These are phyloP conservation scores for Exophiala oligosperma DNA, from an alignment of 2,329 filamentous ascomycete genomes.

Conservation along the genomic window DNA sequence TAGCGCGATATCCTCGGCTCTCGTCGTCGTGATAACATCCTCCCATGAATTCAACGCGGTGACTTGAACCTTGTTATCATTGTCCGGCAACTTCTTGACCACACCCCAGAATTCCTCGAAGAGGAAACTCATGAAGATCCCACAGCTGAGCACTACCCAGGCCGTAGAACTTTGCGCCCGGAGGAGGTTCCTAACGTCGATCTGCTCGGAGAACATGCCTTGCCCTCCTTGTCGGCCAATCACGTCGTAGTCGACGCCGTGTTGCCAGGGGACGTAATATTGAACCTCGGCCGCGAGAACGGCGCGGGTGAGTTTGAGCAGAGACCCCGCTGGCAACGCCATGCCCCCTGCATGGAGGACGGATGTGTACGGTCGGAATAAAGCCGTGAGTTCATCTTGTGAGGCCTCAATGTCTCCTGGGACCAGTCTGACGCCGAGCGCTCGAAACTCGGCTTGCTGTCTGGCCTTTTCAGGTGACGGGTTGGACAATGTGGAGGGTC, in stretches of 20 bases:
- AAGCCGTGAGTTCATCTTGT: conserved; percentile 38
- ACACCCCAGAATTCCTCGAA: conserved; percentile 65
- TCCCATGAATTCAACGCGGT: conserved; percentile 63
- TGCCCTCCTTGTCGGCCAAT: conserved; percentile 61
- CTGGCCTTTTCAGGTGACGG: conserved; percentile 39
- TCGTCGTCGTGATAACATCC: conserved; percentile 62
- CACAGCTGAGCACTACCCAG: conserved; percentile 69
- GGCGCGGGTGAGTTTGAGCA: conserved; percentile 59
- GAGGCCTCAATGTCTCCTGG: conserved; percentile 45
- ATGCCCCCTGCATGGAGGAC: conserved; percentile 66
- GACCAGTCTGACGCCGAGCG: conserved; percentile 44
- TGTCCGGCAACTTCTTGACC: conserved; percentile 48
- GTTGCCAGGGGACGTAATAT: conserved; percentile 71
- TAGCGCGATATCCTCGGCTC: conserved; percentile 62
- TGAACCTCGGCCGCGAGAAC: conserved; percentile 51
- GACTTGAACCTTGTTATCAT: conserved; percentile 36
- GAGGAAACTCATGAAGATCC: conserved; percentile 70
- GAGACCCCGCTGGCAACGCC: conserved; percentile 54
- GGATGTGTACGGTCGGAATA: conserved; percentile 41
- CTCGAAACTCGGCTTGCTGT: conserved; percentile 33
- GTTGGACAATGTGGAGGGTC: conserved; percentile 48
- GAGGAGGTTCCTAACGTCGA: conserved; percentile 57
- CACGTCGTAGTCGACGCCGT: conserved; percentile 69
- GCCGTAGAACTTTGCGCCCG: conserved; percentile 48
- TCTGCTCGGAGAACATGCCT: conserved; percentile 65